Evolutionary conservation across 306 rosid genomes (phyloP).

Genomic region (Medicago lupulina): DNA sequence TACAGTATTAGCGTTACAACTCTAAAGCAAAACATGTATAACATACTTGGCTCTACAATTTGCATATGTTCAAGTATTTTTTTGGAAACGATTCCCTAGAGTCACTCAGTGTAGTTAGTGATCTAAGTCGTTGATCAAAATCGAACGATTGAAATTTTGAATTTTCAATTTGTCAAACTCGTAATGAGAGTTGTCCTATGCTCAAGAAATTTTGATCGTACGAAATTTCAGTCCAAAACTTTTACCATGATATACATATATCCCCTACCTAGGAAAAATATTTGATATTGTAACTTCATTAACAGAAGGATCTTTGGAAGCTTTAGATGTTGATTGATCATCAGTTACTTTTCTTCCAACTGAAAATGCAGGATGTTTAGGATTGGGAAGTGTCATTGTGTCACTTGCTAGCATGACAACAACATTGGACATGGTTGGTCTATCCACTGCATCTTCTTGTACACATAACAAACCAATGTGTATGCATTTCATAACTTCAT

Average conservation of each 20-base stretch:
- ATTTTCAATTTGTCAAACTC: too few relatives aligned
- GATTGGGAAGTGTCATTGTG: constrained; percentile 48
- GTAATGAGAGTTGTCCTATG: too few relatives aligned
- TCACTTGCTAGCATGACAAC: constrained; percentile 55
- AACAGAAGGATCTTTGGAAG: constrained; percentile 37
- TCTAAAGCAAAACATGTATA: too few relatives aligned
- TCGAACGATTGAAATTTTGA: background rate
- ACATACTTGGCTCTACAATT: background rate
- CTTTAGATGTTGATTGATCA: constrained; percentile 40
- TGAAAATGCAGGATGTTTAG: constrained; percentile 56
- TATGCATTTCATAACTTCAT: constrained; percentile 49
- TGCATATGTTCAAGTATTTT: too few relatives aligned
- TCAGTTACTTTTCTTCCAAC: constrained; percentile 33
- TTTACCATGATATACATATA: background rate
- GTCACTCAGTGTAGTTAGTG: background rate
- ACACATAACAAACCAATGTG: constrained; percentile 64
- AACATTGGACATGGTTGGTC: constrained; percentile 60
- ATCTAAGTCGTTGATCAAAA: background rate
- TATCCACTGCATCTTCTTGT: constrained; percentile 56
- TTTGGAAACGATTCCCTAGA: too few relatives aligned
- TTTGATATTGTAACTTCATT: constrained; percentile 41
- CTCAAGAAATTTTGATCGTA: too few relatives aligned
- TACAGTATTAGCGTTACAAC: background rate
- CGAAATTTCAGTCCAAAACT: too few relatives aligned
- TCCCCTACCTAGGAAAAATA: constrained; percentile 35